Conservation (phyloP, 805 yeast genomes). For the Sungouiella thailandica region DNA sequence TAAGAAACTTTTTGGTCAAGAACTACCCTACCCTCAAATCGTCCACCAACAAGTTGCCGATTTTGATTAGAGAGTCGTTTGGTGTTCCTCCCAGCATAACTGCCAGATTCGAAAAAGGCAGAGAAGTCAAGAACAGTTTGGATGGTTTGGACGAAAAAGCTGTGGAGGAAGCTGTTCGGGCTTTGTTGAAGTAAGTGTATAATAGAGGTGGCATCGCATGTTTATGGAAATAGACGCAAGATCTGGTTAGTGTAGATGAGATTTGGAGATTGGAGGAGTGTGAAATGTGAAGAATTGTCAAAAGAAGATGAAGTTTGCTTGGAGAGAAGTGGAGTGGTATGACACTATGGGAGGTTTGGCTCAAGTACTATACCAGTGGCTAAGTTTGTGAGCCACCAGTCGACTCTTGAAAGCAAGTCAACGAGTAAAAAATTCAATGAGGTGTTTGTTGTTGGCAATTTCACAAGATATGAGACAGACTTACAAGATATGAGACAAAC, state of each 20-base stretch:
- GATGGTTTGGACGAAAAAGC: slow-evolving; percentile 45
- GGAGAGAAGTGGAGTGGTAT: too few relatives aligned
- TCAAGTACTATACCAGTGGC: too few relatives aligned
- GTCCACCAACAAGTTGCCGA: slow-evolving; percentile 56
- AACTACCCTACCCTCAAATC: slow-evolving; percentile 62
- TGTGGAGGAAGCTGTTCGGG: slow-evolving; percentile 36
- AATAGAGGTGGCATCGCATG: slow-evolving; percentile 1
- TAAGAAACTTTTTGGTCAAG: slow-evolving; percentile 58
- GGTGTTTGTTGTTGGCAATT: too few relatives aligned
- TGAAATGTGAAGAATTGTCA: background rate
- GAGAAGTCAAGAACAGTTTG: slow-evolving; percentile 32
- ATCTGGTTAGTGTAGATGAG: background rate
- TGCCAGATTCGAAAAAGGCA: slow-evolving; percentile 44
- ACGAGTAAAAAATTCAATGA: too few relatives aligned
- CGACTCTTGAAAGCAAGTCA: too few relatives aligned
- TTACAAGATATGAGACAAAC: too few relatives aligned
- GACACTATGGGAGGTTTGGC: too few relatives aligned
- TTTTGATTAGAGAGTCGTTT: slow-evolving; percentile 71
- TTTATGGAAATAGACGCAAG: background rate
- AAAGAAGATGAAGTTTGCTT: too few relatives aligned
- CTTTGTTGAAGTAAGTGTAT: slow-evolving; percentile 27
- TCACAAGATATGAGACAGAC: too few relatives aligned
- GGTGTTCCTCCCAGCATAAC: slow-evolving; percentile 71
- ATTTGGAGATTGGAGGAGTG: too few relatives aligned
- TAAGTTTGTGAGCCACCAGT: too few relatives aligned